These are phyloP conservation scores for Aspergillus ibericus DNA, from an alignment of 2,329 filamentous ascomycete species.

Conservation along the genomic window DNA sequence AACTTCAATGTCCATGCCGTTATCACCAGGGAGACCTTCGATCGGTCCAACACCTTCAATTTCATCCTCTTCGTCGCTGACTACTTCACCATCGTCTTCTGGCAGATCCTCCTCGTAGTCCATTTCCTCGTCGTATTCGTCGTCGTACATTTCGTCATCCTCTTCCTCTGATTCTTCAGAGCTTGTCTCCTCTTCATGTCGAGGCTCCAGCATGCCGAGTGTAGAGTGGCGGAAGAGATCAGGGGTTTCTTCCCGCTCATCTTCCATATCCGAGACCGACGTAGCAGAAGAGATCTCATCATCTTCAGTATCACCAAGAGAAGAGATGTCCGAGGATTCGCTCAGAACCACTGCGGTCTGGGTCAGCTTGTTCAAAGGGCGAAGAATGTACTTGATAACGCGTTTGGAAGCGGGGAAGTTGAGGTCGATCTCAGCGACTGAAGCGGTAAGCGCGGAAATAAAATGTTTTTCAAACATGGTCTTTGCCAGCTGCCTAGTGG, in stretches of 20 bases:
- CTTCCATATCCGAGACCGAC: slow-evolving; percentile 83
- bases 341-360: slow-evolving; percentile 84
- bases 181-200: slow-evolving; percentile 77
- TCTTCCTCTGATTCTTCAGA: slow-evolving; percentile 68
- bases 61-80: slow-evolving; percentile 86
- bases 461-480: slow-evolving; percentile 99
- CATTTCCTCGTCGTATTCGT: slow-evolving; percentile 86
- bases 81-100: slow-evolving; percentile 77
- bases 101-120: slow-evolving; percentile 84
- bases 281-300: slow-evolving; percentile 86
- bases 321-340: slow-evolving; percentile 71
- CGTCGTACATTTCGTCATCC: slow-evolving; percentile 90
- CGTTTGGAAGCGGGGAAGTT: slow-evolving; percentile 92
- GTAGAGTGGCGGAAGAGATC: slow-evolving; percentile 97
- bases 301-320: slow-evolving; percentile 70
- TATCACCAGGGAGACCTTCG: slow-evolving; percentile 63
- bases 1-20: slow-evolving; percentile 76
- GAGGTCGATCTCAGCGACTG: slow-evolving; percentile 92
- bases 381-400: slow-evolving; percentile 93
- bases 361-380: slow-evolving; percentile 82
- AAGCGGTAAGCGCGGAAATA: slow-evolving; percentile 80
- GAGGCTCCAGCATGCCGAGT: slow-evolving; percentile 87
- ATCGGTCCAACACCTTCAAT: slow-evolving; percentile 75
- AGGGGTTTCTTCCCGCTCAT: slow-evolving; percentile 88
- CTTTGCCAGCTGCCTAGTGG: slow-evolving; percentile 81